Base-by-base conservation (phyloP, 2,329 filamentous ascomycete genomes). In the Arthroderma sp. region DNA sequence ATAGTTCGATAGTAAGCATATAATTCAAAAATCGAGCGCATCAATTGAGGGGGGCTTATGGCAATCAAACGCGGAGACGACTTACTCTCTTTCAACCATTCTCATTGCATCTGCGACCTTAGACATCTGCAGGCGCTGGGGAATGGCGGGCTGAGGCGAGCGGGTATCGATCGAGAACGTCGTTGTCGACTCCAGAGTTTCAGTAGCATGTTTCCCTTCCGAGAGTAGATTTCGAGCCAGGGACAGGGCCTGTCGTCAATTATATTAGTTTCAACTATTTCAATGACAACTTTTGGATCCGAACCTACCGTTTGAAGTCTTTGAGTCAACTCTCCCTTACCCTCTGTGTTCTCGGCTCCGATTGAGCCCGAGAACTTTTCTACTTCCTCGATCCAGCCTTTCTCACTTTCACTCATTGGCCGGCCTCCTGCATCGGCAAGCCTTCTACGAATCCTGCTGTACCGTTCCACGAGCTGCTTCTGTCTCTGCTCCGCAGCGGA, bases 71-170 rank as follows among this genome's bases (percentile, higher is more conserved):
- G 32, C 10, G 29, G 5, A 32, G 31, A 6, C 6, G 43, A 59
- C 64, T 49, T 46, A 67, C 65, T 72, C 69, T 61, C 68, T 58
- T 47, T 71, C 69, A 39, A 72, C 65, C 66, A 72, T 66, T 36
- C 57, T 61, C 66, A 70, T 70, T 4, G 69, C 69, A 53, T 72
- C 66, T 2, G 60, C 58, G 40, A 71, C 57, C 55, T 64, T 68
- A 32, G 66, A 64, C 33, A 63, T 64, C 48, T 71, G 68, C 28
- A 71, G 52, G 43, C 64, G 58, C 38, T 62, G 59, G 1, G 67
- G 63, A 15, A 70, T 58, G 45, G 54, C 59, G 4, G 62, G 55
- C 5, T 59, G 57, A 29, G 51, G 39, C 15, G 41, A 28, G 22
- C 11, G 22, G 10, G 36, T 29, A 31, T 44, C 42, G 6, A 27